Evolutionary conservation across 2,329 filamentous ascomycete genomes (phyloP), one percentile per base, ranked within the genome.

Genomic region (Thielaviopsis cerberus): DNA sequence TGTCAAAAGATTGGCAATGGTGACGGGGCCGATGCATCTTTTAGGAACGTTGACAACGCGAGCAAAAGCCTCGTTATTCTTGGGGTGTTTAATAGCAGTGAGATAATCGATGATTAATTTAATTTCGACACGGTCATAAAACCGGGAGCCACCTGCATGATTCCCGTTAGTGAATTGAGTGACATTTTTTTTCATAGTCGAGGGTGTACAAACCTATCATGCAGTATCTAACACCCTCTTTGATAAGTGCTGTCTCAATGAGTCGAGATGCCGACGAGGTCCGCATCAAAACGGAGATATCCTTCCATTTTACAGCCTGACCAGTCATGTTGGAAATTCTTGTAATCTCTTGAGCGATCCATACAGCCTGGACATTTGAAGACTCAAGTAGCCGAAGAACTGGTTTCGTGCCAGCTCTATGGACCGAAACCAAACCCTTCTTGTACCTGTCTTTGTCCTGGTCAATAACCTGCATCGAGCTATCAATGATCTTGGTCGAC

Each of bases 51-150:
- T 97, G 66, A 97, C 82, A 59, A 96, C 82, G 30, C 88, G 80
- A 3, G 84, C 79, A 0, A 97, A 71, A 0, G 88, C 88, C 66
- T 96, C 90, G 64, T 90, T 94, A 67, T 94, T 90, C 52, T 86
- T 78, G 1, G 89, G 87, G 62, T 94, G 85, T 65, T 87, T 81
- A 30, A 96, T 81, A 3, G 94, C 84, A 30, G 89, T 80, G 15
- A 97, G 74, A 67, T 98, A 97, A 67, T 96, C 89, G 3, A 97
- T 71, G 0, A 97, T 68, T 6, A 88, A 76, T 68, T 92, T 94
- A 66, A 97, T 85, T 67, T 98, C 91, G 2, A 81, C 78, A 55
- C 92, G 82, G 64, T 98, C 92, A 65, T 94, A 97, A 68, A 98
- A 98, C 60, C 87, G 86, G 62, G 82, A 80, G 1, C 92, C 91